These are phyloP conservation scores for Coleophoma crateriformis DNA, from an alignment of 2,329 filamentous ascomycete genomes.

Conservation along the genomic window DNA sequence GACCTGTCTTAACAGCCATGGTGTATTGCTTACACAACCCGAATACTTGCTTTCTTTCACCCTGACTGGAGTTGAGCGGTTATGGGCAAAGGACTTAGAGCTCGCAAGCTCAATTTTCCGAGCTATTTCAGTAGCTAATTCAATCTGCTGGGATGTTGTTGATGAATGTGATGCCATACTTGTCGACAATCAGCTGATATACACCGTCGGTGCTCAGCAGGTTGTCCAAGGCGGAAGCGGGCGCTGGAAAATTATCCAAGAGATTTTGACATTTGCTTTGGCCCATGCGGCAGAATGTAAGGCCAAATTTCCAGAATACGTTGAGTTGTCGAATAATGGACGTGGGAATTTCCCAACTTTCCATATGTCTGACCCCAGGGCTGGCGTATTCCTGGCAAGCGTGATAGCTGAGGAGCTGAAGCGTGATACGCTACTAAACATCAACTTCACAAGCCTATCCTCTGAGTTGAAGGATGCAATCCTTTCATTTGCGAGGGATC, in stretches of 20 bases:
- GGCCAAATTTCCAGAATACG: conserved; percentile 29
- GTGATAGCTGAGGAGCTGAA: too few species aligned
- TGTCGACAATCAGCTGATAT: conserved; percentile 32
- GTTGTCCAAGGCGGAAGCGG: conserved; percentile 31
- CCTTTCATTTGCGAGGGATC: too few species aligned
- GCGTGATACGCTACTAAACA: too few species aligned
- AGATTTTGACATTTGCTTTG: conserved; percentile 22
- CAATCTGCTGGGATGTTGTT: conserved; percentile 41
- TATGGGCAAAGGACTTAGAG: conserved; percentile 31
- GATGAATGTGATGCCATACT: conserved; percentile 41
- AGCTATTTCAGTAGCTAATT: too few species aligned
- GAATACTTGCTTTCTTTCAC: conserved; percentile 49
- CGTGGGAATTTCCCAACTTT: too few species aligned
- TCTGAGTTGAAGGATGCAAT: too few species aligned
- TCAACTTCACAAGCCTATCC: too few species aligned
- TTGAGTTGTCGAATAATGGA: too few species aligned
- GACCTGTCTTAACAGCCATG: too few species aligned
- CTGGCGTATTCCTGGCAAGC: too few species aligned
- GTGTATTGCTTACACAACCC: conserved; percentile 41
- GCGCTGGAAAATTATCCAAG: conserved; percentile 28
- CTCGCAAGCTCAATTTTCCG: too few species aligned
- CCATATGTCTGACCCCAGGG: too few species aligned
- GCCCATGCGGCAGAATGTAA: conserved; percentile 30
- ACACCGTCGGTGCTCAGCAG: conserved; percentile 29
- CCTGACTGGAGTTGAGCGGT: conserved; percentile 41